Evolutionary conservation across 2,329 filamentous ascomycete genomes (phyloP), one percentile per base, ranked within the genome.

Genomic region (Monosporascus sp.): DNA sequence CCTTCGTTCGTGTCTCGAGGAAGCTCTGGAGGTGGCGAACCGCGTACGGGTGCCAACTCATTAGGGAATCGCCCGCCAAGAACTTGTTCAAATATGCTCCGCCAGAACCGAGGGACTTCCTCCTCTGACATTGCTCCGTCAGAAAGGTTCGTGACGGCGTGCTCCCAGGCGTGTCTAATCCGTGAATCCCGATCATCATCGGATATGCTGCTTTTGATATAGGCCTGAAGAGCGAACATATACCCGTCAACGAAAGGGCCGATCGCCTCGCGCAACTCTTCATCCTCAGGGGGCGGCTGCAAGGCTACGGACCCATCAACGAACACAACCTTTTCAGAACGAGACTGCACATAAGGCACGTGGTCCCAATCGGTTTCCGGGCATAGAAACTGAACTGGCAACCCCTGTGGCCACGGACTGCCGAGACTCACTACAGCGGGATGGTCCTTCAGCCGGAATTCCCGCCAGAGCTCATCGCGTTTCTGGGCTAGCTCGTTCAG

Each of bases 231-330:
- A n/a, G 61, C 60, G n/a, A 50, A 51, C n/a, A 48, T 41, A 47
- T 59, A 65, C 41, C 50, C 42, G 15, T 65, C 61, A 5, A 59
- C 52, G 18, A 61, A 62, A 6, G 48, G 38, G 6, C 54, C 55
- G 42, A 64, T 58, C 1, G 58, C 57, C 14, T 51, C 47, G 15
- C 22, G 20, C 6, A 27, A 44, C 11, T 57, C 62, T 9, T 51
- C 14, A 18, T 62, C 55, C 6, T 49, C 36, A 5, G 63, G 60
- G 3, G 42, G 18, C 11, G 54, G 47, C n/a, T 24, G 31, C 18
- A 59, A 41, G 15, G 62, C 27, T 14, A 15, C 15, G 6, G 47
- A 22, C 15, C 47, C 39, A 2, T 50, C 50, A 2, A 51, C 53
- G 41, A 65, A 63, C 6, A 65, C 53, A 14, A 63, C 55, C 18